A percentile compares a stretch with the other conserved stretches of the same genome.
Evolutionary conservation across 2,329 filamentous ascomycete species (phyloP).

Genomic region (Ilyonectria destructans): DNA sequence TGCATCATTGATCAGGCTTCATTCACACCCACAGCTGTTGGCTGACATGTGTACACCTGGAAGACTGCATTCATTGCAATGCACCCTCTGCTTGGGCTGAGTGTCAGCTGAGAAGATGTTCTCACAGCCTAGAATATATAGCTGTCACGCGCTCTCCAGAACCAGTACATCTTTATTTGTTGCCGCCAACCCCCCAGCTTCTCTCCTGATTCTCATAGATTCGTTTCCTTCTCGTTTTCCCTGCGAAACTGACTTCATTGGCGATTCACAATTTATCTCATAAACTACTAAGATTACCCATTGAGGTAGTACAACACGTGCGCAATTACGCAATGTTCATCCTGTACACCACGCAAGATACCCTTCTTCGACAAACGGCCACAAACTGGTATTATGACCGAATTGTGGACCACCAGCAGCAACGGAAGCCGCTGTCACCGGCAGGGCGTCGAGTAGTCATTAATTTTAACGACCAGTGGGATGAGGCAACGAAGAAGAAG

Average conservation of each 20-base stretch:
- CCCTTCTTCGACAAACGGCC: background rate
- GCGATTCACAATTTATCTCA: background rate
- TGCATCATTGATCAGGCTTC: background rate
- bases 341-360: background rate
- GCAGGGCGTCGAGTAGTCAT: background rate
- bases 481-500: background rate
- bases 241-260: background rate
- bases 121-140: background rate
- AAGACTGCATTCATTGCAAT: background rate
- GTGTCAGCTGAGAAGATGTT: background rate
- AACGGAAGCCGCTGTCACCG: background rate
- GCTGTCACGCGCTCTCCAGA: background rate
- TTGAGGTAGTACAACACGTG: background rate
- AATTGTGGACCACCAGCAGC: background rate
- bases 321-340: background rate
- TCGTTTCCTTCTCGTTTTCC: background rate
- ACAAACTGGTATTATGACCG: background rate
- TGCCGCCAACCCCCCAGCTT: background rate
- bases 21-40: background rate
- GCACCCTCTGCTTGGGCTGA: background rate
- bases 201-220: background rate
- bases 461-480: background rate
- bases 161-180: background rate
- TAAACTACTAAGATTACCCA: background rate
- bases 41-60: background rate